Base-by-base conservation (phyloP, 305 asterid genomes). In the Fraxinus latifolia region DNA sequence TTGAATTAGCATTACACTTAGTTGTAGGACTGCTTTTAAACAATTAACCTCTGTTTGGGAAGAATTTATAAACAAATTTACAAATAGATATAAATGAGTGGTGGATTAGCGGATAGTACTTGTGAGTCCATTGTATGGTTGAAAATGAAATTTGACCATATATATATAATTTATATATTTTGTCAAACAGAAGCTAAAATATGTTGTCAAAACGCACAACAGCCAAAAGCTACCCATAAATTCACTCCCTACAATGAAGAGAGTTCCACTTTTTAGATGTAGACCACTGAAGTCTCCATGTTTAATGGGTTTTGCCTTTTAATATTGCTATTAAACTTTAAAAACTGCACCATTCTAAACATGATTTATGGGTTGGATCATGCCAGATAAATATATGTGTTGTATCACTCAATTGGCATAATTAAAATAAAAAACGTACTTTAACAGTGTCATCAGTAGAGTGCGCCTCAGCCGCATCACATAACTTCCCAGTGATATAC, bases 391-490 rank as follows among this genome's bases (percentile, higher is more conserved):
- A 60, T 68, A 62, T 70, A 68, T 27, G 17, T 27, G 37, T 68
- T 1, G 36, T n/a, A 14, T 68, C 21, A 68, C 21, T 29, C 29
- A 73, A 70, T 29, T 68, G 21, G 74, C 74, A 67, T 9, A 4
- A 42, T 50, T 29, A 74, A 44, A 42, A 37, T 81, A 37, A 79
- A 78, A 83, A 74, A 50, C 87, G 79, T 86, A 94, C 99, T 92
- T 91, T 94, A 83, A 96, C 97, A 27, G 89, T 85, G 84, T 94
- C 97, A 92, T 96, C 98, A 67, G 92, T 88, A 42, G 95, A 90
- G 88, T 96, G 96, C 60, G 97, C 97, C 88, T 94, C 99, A 62
- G 98, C 97, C 77, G 87, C 91, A 81, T 94, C 98, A 87, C 95
- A 90, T 86, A 96, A 89, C 88, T 94, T 96, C 80, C 99, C 98